Conservation (phyloP, 2,329 filamentous ascomycete genomes). For the Magnaporthiopsis incrustans region DNA sequence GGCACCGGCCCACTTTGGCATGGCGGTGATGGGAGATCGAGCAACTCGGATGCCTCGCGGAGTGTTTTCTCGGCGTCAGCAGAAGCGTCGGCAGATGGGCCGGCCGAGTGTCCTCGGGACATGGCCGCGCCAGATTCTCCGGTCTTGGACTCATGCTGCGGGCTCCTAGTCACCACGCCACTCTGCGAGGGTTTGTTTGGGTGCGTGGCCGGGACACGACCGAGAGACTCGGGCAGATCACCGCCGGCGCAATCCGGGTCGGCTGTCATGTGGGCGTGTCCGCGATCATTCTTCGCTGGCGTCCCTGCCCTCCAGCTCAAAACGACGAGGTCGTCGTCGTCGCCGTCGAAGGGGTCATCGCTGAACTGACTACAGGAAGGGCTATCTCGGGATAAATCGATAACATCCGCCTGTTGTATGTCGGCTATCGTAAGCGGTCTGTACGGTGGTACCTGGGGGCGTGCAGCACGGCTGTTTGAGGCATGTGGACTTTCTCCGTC, state of each 20-base stretch:
- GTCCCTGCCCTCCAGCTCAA: no score
- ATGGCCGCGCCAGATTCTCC: background rate
- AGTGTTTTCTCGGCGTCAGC: background rate
- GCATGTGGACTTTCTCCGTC: background rate
- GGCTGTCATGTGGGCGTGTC: background rate
- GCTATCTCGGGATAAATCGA: constrained; percentile 2
- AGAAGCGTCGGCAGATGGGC: background rate
- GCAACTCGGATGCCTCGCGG: constrained; percentile 2
- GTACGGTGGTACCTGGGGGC: background rate
- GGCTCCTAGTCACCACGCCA: background rate
- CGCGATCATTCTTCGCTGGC: background rate
- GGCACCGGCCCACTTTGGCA: background rate
- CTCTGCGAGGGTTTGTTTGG: no score
- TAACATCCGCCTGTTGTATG: background rate
- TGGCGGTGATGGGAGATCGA: background rate
- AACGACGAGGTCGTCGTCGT: background rate
- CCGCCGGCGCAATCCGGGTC: no score
- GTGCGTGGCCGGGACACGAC: background rate
- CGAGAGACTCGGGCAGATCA: background rate
- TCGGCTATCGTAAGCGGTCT: background rate
- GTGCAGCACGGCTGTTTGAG: background rate
- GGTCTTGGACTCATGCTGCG: background rate
- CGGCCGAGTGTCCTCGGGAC: background rate
- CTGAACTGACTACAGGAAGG: background rate
- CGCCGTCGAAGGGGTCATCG: background rate